These are phyloP conservation scores for Phytophthora sp. DNA, from an alignment of 352 stramenopile species.

Conservation along the genomic window DNA sequence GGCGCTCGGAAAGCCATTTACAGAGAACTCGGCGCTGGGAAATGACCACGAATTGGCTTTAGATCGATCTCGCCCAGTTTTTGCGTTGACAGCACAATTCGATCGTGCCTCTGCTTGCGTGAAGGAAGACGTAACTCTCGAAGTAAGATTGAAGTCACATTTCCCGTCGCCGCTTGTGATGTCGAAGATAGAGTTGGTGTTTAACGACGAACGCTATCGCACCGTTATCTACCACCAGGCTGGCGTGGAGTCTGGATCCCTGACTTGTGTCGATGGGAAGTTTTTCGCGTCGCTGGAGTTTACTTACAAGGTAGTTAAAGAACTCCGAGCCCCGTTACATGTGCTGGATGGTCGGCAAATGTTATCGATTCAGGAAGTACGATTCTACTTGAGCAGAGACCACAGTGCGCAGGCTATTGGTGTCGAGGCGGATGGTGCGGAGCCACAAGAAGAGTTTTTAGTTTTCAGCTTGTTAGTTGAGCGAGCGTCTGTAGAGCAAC, in stretches of 20 bases:
- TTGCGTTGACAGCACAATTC: conserved; percentile 62
- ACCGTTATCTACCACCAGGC: conserved; percentile 58
- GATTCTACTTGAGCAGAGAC: conserved; percentile 55
- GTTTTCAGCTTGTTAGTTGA: conserved; percentile 70
- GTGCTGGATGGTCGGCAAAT: conserved; percentile 62
- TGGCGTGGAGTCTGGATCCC: conserved; percentile 11
- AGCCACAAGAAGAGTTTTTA: conserved; percentile 47
- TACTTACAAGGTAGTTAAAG: conserved; percentile 37
- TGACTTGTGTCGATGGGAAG: conserved; percentile 37
- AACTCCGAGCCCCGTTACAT: conserved; percentile 55
- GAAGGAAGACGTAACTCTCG: conserved; percentile 62
- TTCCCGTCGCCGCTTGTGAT: conserved; percentile 66
- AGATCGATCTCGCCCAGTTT: conserved; percentile 58
- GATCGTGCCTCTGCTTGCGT: conserved; percentile 72
- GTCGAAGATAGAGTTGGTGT: conserved; percentile 70
- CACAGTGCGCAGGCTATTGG: conserved; percentile 14
- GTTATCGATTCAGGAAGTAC: conserved; percentile 66
- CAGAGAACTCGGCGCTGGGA: conserved; percentile 39
- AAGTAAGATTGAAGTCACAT: conserved; percentile 56
- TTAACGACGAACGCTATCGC: conserved; percentile 82
- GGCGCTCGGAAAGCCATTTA: conserved; percentile 49
- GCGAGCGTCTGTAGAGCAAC: conserved; percentile 34
- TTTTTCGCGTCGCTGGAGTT: conserved; percentile 62
- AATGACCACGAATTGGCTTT: conserved; percentile 56
- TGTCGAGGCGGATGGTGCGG: conserved; percentile 15